Base-by-base conservation (phyloP, 169 alveolate genomes). In the Cryptosporidium canis region DNA sequence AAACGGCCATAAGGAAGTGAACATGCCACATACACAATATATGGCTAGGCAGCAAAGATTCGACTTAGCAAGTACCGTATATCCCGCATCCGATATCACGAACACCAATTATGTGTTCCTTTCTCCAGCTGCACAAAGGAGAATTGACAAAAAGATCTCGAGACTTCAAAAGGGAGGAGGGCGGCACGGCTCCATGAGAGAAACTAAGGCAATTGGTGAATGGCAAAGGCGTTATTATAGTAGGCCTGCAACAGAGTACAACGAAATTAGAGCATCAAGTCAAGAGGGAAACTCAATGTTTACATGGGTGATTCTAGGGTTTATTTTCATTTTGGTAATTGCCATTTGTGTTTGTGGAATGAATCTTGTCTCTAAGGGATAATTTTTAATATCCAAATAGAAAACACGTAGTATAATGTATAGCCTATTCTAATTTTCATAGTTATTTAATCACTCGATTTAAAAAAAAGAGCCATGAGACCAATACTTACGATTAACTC, bases 211-310 rank as follows among this genome's bases (percentile, higher is more conserved):
- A 6, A 37, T 77, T 27, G 87, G 87, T 8, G 87, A 77, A 16
- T 77, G 87, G 87, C 87, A 61, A 27, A 77, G 37, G 29, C 87
- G 71, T 14, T 77, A 56, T 45, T 77, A 77, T 63, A 61, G 65
- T 6, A 77, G 87, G 18, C 87, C 87, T 61, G 68, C 35, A 37
- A 43, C 64, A 2, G 67, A 70, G 16, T 70, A 48, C 29, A 24
- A 18, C 12, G 72, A 77, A 18, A 3, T 61, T 6, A 56, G 31
- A 1, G 14, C 48, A 5, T 14, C 35, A 3, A 58, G 31, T 44
- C 56, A 39, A 39, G 55, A 41, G 27, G 56, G 21, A 21, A 48
- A 31, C 45, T 77, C 77, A 14, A 37, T 61, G 2, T 61, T 77
- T 12, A 61, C 43, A 7, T 77, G 87, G 87, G 64, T 77, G 14